Evolutionary conservation across 768 basidiomycete species (phyloP).

Genomic region (Kwoniella sp.): DNA sequence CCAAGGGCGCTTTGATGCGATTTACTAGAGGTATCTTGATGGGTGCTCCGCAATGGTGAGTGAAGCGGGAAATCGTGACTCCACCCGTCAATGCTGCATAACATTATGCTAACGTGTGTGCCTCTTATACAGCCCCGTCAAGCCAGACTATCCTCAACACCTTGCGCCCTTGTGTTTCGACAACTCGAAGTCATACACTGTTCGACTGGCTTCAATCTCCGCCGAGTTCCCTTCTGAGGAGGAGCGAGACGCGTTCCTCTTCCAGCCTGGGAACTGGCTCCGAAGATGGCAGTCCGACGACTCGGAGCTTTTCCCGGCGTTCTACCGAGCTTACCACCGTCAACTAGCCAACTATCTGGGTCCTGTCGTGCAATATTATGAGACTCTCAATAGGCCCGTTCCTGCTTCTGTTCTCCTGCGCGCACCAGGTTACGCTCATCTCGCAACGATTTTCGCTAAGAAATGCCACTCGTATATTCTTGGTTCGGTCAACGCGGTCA

Average conservation of each 20-base stretch:
- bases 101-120: neutral
- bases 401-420: slow-evolving; percentile 49
- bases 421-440: slow-evolving; percentile 58
- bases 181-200: slow-evolving; percentile 48
- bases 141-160: slow-evolving; percentile 51
- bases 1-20: slow-evolving; percentile 54
- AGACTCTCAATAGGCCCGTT: slow-evolving; percentile 36
- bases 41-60: slow-evolving; percentile 29
- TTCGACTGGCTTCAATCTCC: slow-evolving; percentile 34
- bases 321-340: slow-evolving; percentile 59
- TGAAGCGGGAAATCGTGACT: neutral
- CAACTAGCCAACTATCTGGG: slow-evolving; percentile 56
- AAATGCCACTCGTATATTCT: slow-evolving; percentile 59
- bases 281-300: slow-evolving; percentile 60
- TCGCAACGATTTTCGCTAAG: slow-evolving; percentile 58
- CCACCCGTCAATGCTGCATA: neutral
- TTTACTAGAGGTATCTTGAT: slow-evolving; percentile 43
- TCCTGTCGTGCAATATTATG: slow-evolving; percentile 42
- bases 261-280: slow-evolving; percentile 57
- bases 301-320: slow-evolving; percentile 59
- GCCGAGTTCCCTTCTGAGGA: slow-evolving; percentile 40
- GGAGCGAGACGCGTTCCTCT: slow-evolving; percentile 53
- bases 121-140: slow-evolving; percentile 6
- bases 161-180: slow-evolving; percentile 51
- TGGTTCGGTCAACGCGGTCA: slow-evolving; percentile 59